These are phyloP conservation scores for Physcia stellaris DNA, from an alignment of 495 filamentous ascomycete genomes.

Conservation along the genomic window DNA sequence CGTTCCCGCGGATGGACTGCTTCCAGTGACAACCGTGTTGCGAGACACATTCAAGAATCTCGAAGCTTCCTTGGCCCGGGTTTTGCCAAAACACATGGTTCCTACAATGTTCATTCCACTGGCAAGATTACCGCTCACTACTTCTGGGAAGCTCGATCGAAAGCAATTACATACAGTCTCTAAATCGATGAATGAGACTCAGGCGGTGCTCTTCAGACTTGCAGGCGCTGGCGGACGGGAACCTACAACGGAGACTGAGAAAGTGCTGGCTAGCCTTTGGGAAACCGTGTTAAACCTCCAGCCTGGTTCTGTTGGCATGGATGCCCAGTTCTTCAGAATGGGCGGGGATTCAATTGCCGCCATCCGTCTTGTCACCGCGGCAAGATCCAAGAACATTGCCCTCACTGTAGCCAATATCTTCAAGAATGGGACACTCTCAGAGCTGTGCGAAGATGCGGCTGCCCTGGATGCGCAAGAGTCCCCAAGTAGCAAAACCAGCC, in stretches of 20 bases:
- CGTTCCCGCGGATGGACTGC: slow-evolving; percentile 16
- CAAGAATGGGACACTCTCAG: slow-evolving; percentile 28
- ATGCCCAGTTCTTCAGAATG: slow-evolving; percentile 38
- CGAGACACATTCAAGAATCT: slow-evolving; percentile 22
- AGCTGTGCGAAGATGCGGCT: slow-evolving; percentile 30
- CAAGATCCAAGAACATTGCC: slow-evolving; percentile 26
- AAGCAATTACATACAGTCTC: slow-evolving; percentile 35
- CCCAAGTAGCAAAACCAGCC: not conserved
- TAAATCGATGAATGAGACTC: slow-evolving; percentile 25
- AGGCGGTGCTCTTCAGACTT: slow-evolving; percentile 27
- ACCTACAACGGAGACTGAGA: slow-evolving; percentile 20
- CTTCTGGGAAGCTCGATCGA: slow-evolving; percentile 49
- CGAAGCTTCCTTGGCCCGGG: slow-evolving; percentile 21
- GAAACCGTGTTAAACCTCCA: slow-evolving; percentile 25
- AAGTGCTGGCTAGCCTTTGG: slow-evolving; percentile 24
- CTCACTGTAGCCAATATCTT: slow-evolving; percentile 39
- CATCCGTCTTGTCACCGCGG: slow-evolving; percentile 39
- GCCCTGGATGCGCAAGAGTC: slow-evolving; percentile 1
- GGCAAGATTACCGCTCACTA: slow-evolving; percentile 36
- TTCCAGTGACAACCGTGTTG: slow-evolving; percentile 22
- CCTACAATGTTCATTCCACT: slow-evolving; percentile 49
- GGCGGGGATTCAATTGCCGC: slow-evolving; percentile 44
- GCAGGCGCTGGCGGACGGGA: slow-evolving; percentile 20
- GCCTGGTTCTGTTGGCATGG: slow-evolving; percentile 24
- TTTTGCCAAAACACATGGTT: slow-evolving; percentile 42